Evolutionary conservation across 1,284 basidiomycete species (phyloP), one percentile per base, ranked within the genome.

Genomic region (Trametes pubescens): DNA sequence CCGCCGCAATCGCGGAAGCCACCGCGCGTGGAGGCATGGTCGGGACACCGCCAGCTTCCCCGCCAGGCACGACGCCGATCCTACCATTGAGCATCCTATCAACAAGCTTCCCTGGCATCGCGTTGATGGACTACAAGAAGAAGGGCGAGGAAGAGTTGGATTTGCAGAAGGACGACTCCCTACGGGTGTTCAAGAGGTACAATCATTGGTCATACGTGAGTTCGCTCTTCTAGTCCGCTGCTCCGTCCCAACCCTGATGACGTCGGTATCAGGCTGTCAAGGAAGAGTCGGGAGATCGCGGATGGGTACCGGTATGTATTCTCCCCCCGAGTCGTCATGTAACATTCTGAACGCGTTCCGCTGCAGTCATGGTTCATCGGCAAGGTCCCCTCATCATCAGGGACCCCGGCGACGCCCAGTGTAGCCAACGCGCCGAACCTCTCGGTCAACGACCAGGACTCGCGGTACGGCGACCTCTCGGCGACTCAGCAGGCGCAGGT

Each of bases 111-210:
- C 94, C 95, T 5, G 96, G 95, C 24, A 83, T 96, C 65, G 94
- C 95, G 6, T 81, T 99, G 69, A 98, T 97, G 94, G 94, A 98
- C 71, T 99, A 98, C 78, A 87, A 87, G 76, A 91, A 92, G 77
- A 94, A 94, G 72, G 93, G 93, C 10, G 91, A 93, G 8, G 95
- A 96, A 71, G 95, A 98, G 76, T 79, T 98, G 68, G 88, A 92
- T 69, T 79, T 99, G 46, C 84, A 84, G 59, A 96, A 96, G 75
- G 95, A 95, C 69, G 94, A 98, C 74, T 81, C 86, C 21, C 75
- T 99, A 65, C 83, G 95, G 65, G 96, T 99, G 51, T 98, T 98
- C 81, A 99, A 98, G 82, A 88, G 94, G 72, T 99, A 98, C 77
- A 98, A 98, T 70, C 94, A 97, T 80, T 98, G 96, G 95, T 95